Evolutionary conservation across 148 eudicot species (phyloP), one percentile per base, ranked within the genome.

Genomic region (Persicaria maculosa): DNA sequence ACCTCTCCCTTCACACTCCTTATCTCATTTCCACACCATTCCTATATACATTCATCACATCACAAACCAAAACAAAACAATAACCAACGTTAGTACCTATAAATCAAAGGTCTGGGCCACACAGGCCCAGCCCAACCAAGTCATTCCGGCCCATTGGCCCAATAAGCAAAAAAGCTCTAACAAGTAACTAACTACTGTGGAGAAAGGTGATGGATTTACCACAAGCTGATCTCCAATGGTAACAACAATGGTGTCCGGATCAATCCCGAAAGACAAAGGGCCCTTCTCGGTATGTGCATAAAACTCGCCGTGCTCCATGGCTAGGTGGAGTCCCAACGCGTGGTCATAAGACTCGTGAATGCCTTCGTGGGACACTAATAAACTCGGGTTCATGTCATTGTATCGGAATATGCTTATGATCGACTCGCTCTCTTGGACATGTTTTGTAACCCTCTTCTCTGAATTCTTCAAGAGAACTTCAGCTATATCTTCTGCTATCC

Each of bases 191-290:
- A 31, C 36, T 31, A 31, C 36, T 31, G 36, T 31, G 62, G 2
- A 11, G 31, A 57, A 6, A 50, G 54, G 5, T 57, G 62, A 17
- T 57, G 40, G 9, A 10, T 71, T 31, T 88, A 91, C 97, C 97
- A 79, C 81, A 22, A 87, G 85, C 71, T 87, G 87, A 15, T 87
- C 87, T 59, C 97, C 97, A 20, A 89, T 68, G 4, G 88, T 83
- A 71, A 91, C 90, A 65, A 91, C 81, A 20, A 87, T 89, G 19
- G 90, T 81, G n/a, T 83, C 86, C 0, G 84, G 85, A 76, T 83
- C 86, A 9, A 85, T 76, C 17, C 77, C 78, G 71, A 86, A 88
- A 9, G 91, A 87, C 58, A 84, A 19, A 10, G 81, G 85, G 3
- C 93, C 87, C 48, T 64, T 75, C 19, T 81, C 85, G 1, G 85